Base-by-base conservation (phyloP, 1,284 basidiomycete species). In the Sporisorium iseilematis-ciliati region DNA sequence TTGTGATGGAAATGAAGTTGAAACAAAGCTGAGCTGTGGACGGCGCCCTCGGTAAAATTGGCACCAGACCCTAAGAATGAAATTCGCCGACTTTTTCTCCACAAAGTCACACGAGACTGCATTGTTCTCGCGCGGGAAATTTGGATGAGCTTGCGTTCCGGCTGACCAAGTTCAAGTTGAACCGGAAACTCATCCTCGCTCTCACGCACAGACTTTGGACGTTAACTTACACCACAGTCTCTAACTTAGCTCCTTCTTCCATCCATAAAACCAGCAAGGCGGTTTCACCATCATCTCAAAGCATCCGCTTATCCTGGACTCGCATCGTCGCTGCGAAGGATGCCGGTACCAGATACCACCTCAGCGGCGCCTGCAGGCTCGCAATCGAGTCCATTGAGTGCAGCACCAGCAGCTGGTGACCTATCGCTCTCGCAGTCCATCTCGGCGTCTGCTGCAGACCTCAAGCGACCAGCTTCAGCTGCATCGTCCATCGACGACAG, bases 361-460 rank as follows among this genome's bases (percentile, higher is more conserved):
- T 60, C 61, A 8, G 8, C 57, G n/a, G 57, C 61, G 18, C 46
- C 40, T 20, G 33, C 46, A 5, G 58, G 42, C 42, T 41, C 16
- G 18, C 14, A 46, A 31, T 41, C 53, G 23, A 57, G 41, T 7
- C 52, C 56, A 6, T 42, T 69, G 14, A 43, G 48, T 41, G 35
- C 55, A 11, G 29, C 8, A 8, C 35, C 55, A 11, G 29, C n/a
- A 8, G 41, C 57, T 12, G 57, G 33, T n/a, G 60, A 55, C n/a
- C 33, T 69, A 4, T 66, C 66, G 4, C 65, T 75, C 18, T 75
- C 72, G 38, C 67, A 75, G 53, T 67, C 73, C 25, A 64, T 75
- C 51, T 60, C 73, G 7, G 67, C 73, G 1, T 70, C 72, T 4
- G 73, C 64, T 3, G 61, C 67, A 16, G 73, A 75, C 11, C 57